phyloP scores from a whole-genome alignment of 345 rosid genomes.

The Trapa incisa region DNA sequence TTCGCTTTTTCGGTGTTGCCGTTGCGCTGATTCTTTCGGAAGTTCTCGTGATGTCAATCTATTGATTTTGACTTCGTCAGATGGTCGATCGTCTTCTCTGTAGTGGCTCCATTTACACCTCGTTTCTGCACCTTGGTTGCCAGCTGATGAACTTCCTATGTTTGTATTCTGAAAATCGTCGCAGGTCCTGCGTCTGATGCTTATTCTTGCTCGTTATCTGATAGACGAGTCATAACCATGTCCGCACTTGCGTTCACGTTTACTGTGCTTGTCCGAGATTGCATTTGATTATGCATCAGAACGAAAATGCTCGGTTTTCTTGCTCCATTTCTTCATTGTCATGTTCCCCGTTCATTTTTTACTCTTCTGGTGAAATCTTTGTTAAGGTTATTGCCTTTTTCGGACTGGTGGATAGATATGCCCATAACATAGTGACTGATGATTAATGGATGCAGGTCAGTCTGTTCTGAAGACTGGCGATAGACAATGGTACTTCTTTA shows the following conservation, averaged over 20 bases:
- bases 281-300: not conserved
- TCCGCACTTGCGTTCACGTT: not conserved
- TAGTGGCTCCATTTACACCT: not conserved
- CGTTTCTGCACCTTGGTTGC: not conserved
- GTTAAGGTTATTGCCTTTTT: not conserved
- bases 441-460: constrained; percentile 27
- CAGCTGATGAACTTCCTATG: not conserved
- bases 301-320: not conserved
- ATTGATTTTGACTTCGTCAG: not conserved
- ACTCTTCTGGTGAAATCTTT: not conserved
- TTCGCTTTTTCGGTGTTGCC: not conserved
- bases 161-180: not conserved
- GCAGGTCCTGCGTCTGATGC: not conserved
- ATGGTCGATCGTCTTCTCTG: not conserved
- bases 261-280: not conserved
- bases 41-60: not conserved
- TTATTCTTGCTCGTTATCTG: not conserved
- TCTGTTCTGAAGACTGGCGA: constrained; percentile 62
- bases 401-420: not conserved
- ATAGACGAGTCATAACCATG: not conserved
- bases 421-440: not conserved
- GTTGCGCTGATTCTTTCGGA: not conserved
- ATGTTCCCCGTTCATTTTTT: not conserved
- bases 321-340: not conserved
- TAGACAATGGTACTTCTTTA: constrained; percentile 90